Evolutionary conservation across 495 filamentous ascomycete genomes (phyloP).

Genomic region (Xylaria flabelliformis): DNA sequence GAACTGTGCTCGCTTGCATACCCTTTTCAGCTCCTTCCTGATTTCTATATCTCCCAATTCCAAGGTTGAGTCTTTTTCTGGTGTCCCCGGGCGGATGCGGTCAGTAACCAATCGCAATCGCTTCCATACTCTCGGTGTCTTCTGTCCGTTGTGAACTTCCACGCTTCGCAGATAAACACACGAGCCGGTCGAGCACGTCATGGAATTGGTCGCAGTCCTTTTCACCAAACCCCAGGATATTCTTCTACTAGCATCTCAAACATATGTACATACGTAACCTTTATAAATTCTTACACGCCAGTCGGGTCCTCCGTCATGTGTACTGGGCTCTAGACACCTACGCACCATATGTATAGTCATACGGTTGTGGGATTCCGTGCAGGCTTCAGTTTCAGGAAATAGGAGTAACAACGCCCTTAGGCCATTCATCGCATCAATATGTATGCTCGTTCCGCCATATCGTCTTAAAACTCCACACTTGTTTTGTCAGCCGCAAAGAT

Average conservation of each 20-base stretch:
- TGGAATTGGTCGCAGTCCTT: not conserved
- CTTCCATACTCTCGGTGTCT: no score
- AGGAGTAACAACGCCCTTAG: not conserved
- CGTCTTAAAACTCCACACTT: not conserved
- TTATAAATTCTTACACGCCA: not conserved
- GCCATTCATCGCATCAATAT: not conserved
- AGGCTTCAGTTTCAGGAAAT: not conserved
- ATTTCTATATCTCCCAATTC: not conserved
- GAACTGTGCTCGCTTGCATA: not conserved
- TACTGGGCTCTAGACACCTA: no score
- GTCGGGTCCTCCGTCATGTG: not conserved
- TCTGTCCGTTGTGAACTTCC: no score
- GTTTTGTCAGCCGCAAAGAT: not conserved
- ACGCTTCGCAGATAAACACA: not conserved
- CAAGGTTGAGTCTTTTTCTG: not conserved
- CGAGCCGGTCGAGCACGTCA: not conserved
- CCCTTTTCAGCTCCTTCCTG: not conserved
- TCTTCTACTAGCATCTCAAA: not conserved
- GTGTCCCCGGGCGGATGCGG: not conserved
- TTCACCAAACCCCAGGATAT: not conserved
- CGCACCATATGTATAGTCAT: not conserved
- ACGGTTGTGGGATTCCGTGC: not conserved
- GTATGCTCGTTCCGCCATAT: not conserved
- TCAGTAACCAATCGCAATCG: no score
- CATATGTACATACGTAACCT: not conserved